Evolutionary conservation across 2,329 filamentous ascomycete species (phyloP).

Genomic region (Alternaria atra): DNA sequence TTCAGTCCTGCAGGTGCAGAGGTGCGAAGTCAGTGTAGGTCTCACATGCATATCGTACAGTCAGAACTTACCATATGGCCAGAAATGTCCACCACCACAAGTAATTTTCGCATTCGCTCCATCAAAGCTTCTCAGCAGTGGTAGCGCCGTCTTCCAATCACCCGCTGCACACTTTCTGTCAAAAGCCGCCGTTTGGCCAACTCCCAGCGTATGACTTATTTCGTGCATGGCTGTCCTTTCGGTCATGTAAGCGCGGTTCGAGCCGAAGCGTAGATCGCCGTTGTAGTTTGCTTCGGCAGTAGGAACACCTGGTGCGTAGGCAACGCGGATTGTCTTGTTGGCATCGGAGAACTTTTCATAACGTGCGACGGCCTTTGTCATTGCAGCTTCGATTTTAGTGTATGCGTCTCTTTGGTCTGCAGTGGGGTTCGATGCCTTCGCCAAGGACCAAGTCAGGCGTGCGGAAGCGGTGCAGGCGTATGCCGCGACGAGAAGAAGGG

Average conservation of each 20-base stretch:
- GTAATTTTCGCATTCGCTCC: slow-evolving; percentile 42
- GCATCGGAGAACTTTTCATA: slow-evolving; percentile 35
- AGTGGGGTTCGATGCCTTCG: slow-evolving; percentile 39
- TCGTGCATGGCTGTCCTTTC: slow-evolving; percentile 50
- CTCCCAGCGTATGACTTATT: slow-evolving; percentile 45
- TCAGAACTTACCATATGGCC: slow-evolving; percentile 37
- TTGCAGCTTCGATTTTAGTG: slow-evolving; percentile 41
- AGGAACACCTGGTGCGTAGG: slow-evolving; percentile 44
- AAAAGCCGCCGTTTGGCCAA: slow-evolving; percentile 46
- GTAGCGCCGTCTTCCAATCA: slow-evolving; percentile 45
- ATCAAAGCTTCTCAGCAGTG: slow-evolving; percentile 43
- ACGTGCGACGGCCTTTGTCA: slow-evolving; percentile 41
- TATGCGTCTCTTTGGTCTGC: slow-evolving; percentile 47
- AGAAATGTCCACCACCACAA: slow-evolving; percentile 45
- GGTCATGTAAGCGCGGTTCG: slow-evolving; percentile 45
- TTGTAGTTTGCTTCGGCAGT: slow-evolving; percentile 49
- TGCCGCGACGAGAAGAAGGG: slow-evolving; percentile 28
- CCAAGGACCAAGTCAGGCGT: slow-evolving; percentile 38
- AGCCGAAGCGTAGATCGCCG: slow-evolving; percentile 47
- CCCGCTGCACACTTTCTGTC: slow-evolving; percentile 39
- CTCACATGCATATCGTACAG: background rate
- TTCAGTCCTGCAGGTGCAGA: slow-evolving; percentile 29
- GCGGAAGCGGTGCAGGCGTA: slow-evolving; percentile 33
- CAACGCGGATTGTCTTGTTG: slow-evolving; percentile 40
- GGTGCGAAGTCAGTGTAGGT: background rate